Evolutionary conservation across 495 filamentous ascomycete species (phyloP).

Genomic region (Cercophora samala): DNA sequence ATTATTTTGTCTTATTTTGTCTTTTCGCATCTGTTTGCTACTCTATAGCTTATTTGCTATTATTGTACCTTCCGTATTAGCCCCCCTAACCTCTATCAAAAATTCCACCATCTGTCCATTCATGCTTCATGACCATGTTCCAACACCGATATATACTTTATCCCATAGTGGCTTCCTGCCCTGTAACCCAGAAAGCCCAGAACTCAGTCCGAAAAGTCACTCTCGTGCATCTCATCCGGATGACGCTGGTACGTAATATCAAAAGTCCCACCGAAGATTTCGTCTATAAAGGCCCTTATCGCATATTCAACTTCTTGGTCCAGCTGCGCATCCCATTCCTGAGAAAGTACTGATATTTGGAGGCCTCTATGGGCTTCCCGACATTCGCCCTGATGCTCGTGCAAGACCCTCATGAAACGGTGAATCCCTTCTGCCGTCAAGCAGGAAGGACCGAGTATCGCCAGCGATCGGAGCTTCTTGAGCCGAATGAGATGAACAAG

Average conservation of each 20-base stretch:
- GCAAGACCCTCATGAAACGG: not conserved
- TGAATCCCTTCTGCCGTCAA: not conserved
- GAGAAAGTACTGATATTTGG: not conserved
- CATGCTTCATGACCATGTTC: no score
- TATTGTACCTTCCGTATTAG: no score
- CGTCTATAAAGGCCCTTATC: no score
- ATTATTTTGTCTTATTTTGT: no score
- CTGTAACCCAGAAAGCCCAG: not conserved
- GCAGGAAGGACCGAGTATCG: not conserved
- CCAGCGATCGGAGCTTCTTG: not conserved
- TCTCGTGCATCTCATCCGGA: not conserved
- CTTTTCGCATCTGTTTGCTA: no score
- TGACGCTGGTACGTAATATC: not conserved
- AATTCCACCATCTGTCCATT: no score
- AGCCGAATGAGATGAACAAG: conserved; percentile 8
- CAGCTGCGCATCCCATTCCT: not conserved
- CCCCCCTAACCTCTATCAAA: no score
- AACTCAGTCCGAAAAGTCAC: not conserved
- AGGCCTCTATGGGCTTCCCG: not conserved
- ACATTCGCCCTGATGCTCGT: not conserved
- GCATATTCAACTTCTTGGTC: no score
- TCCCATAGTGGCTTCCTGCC: no score
- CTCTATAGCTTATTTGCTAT: no score
- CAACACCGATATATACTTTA: no score
- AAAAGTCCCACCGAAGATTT: not conserved